Evolutionary conservation across 495 filamentous ascomycete species (phyloP).

Genomic region (Talaromyces liani): DNA sequence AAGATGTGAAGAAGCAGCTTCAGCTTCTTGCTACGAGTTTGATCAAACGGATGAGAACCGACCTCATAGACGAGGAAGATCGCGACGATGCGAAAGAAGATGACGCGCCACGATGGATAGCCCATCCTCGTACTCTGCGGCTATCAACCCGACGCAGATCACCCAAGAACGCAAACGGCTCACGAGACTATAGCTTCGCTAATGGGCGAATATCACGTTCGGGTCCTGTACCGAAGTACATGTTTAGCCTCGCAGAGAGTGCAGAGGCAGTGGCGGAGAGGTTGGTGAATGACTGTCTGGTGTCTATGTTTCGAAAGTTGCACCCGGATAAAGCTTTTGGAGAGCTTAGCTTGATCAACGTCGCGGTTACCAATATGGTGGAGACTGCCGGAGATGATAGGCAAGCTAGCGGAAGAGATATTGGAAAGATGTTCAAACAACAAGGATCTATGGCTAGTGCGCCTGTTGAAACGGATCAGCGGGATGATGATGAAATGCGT

Average conservation of each 20-base stretch:
- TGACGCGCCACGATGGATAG: constrained; percentile 48
- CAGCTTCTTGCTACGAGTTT: constrained; percentile 57
- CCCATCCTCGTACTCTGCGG: constrained; percentile 63
- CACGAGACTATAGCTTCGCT: constrained; percentile 30
- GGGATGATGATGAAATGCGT: neutral
- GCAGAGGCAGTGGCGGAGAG: constrained; percentile 53
- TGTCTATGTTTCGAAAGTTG: constrained; percentile 66
- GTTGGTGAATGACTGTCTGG: constrained; percentile 58
- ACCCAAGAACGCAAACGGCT: constrained; percentile 44
- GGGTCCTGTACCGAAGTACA: constrained; percentile 55
- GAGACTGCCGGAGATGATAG: constrained; percentile 47
- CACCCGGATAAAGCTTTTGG: constrained; percentile 63
- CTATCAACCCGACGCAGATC: constrained; percentile 66
- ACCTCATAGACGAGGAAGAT: constrained; percentile 54
- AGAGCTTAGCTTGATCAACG: constrained; percentile 75
- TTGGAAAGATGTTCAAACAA: constrained; percentile 59
- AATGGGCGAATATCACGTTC: constrained; percentile 64
- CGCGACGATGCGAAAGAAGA: constrained; percentile 15
- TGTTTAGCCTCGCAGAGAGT: constrained; percentile 54
- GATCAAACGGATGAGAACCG: constrained; percentile 67
- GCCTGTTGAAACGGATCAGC: constrained; percentile 14
- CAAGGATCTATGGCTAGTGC: constrained; percentile 42
- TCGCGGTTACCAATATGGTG: constrained; percentile 81
- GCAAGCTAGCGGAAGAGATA: constrained; percentile 48
- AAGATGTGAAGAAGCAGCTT: constrained; percentile 59